Evolutionary conservation across 176 grass and related monocot species (phyloP), one percentile per base, ranked within the genome.

Genomic region (Aegilops tauschii): DNA sequence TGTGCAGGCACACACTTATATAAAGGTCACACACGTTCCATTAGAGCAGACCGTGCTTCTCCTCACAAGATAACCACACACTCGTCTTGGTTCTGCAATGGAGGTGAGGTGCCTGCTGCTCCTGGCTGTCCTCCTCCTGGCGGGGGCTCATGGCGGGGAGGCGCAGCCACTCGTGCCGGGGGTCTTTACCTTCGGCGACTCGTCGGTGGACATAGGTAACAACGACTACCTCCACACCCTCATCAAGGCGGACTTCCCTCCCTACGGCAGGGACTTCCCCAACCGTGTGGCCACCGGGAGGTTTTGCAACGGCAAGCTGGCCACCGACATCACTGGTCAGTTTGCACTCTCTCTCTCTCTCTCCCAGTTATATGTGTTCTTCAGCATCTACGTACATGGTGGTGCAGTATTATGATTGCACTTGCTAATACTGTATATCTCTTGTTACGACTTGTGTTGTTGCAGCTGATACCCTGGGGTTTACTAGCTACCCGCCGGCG

Each of bases 301-400:
- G 88, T 99, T 99, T 87, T 99, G 97, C 90, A 99, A 99, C 28
- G 97, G 97, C 47, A 96, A 90, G 80, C 84, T 99, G 6, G 94
- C 97, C 0, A 99, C 97, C 29, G 97, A 99, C 29, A 88, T 99
- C 84, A 98, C 96, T 20, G 96, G 96, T 98, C 12, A 76, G 73
- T 31, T 1, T 13, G 1, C 12, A 45, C 5, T 12, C 12, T 52
- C 45, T 34, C 73, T 80, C 23, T 68, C 39, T 68, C 39, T 10
- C 35, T 82, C 83, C 83, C 18, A 16, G 54, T 13, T 18, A 4
- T 12, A 80, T 69, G 44, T 23, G 78, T 21, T 65, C 29, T 78
- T 30, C 9, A 17, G 9, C 32, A 18, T 18, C 6, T 28, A 61
- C 1, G 1, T 36, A 5, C 73, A 50, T 76, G 25, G 14, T 76